A percentile compares a stretch with the other conserved stretches of the same genome.
These are phyloP conservation scores for Asterophora parasitica DNA, from an alignment of 768 basidiomycete genomes.

Conservation along the genomic window DNA sequence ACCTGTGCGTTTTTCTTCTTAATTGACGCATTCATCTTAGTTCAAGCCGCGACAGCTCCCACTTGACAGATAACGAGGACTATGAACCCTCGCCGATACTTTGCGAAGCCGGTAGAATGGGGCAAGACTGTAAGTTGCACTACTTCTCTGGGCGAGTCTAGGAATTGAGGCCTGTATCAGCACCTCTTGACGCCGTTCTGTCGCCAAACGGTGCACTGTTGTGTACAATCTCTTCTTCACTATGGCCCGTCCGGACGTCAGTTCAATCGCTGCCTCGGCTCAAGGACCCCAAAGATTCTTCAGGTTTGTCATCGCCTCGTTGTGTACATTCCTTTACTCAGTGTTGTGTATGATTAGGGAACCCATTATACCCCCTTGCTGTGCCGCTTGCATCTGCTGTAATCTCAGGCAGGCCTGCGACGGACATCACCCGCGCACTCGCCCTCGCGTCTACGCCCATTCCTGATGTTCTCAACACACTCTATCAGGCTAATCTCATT, in stretches of 20 bases:
- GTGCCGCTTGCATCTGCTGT: conserved; percentile 37
- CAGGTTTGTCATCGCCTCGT: conserved; percentile 9
- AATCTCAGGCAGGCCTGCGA: conserved; percentile 44
- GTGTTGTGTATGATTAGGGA: conserved; percentile 1
- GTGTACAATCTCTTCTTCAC: conserved; percentile 46
- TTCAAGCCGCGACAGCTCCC: conserved; percentile 36
- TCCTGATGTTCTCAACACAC: conserved; percentile 38
- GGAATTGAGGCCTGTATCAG: conserved; percentile 28
- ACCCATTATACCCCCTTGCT: conserved; percentile 19
- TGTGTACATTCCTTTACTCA: background rate
- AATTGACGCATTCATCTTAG: background rate
- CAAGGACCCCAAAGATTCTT: conserved; percentile 8
- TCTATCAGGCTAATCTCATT: conserved; percentile 42
- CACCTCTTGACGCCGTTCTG: conserved; percentile 47
- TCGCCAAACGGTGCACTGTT: conserved; percentile 61
- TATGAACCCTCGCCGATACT: conserved; percentile 49
- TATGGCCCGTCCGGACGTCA: conserved; percentile 32
- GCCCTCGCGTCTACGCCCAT: conserved; percentile 36
- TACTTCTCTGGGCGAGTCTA: background rate
- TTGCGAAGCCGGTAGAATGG: conserved; percentile 34
- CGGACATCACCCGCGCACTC: conserved; percentile 58
- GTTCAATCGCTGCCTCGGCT: conserved; percentile 42
- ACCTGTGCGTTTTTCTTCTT: conserved; percentile 40
- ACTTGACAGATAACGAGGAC: conserved; percentile 42
- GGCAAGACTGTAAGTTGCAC: conserved; percentile 45